Percentiles rank a stretch among this genome's conserved stretches.
phyloP scores from a whole-genome alignment of 441 rosid species.

The Macaranga tanarius region DNA sequence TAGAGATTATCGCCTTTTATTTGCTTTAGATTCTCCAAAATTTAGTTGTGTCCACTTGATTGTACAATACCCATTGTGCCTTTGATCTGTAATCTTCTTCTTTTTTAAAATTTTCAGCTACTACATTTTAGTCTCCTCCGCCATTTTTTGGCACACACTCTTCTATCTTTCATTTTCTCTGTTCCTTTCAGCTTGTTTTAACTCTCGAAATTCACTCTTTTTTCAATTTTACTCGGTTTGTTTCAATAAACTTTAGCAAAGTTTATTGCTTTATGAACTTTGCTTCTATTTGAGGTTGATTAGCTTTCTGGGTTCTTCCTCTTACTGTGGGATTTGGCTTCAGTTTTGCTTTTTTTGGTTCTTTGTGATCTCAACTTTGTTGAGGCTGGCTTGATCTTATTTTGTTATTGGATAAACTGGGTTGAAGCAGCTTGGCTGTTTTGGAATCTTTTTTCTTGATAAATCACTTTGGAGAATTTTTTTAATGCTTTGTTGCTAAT shows the following conservation, averaged over 20 bases:
- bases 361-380: constrained; percentile 8
- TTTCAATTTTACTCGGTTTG: neutral
- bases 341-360: neutral
- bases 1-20: constrained; percentile 26
- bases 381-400: neutral
- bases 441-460: constrained; percentile 24
- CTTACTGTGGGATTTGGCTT: constrained; percentile 4
- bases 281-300: constrained; percentile 12
- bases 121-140: constrained; percentile 42
- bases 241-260: constrained; percentile 7
- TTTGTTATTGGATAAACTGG: constrained; percentile 14
- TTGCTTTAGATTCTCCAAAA: constrained; percentile 28
- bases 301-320: constrained; percentile 20
- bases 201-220: neutral
- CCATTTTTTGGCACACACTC: constrained; percentile 31
- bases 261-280: constrained; percentile 9
- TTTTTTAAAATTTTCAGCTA: constrained; percentile 27
- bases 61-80: neutral
- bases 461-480: constrained; percentile 24
- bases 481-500: constrained; percentile 56
- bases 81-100: constrained; percentile 24
- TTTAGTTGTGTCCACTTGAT: constrained; percentile 22
- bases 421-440: constrained; percentile 18
- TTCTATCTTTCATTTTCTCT: neutral
- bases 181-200: neutral